These are phyloP conservation scores for Fusarium siculi DNA, from an alignment of 2,329 filamentous ascomycete species.

Conservation along the genomic window DNA sequence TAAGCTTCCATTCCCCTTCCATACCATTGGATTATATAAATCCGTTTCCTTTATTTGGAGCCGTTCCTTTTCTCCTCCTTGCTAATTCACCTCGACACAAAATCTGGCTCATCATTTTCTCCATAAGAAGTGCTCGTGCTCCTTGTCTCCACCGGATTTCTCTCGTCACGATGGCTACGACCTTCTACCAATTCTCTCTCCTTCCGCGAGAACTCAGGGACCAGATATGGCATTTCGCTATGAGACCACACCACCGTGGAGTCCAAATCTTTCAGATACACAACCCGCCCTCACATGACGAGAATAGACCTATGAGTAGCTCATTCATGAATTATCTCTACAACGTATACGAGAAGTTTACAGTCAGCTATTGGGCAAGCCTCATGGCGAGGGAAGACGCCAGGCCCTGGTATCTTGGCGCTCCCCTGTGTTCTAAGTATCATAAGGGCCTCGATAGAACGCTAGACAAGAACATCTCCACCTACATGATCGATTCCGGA, in stretches of 20 bases:
- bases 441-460: too few relatives aligned
- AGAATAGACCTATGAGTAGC: neutral
- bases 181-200: neutral
- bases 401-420: neutral
- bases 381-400: too few relatives aligned
- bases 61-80: neutral
- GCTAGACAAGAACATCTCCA: neutral
- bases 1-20: too few relatives aligned
- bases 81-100: neutral
- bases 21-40: neutral
- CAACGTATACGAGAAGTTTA: too few relatives aligned
- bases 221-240: neutral
- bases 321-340: neutral
- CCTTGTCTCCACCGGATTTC: neutral
- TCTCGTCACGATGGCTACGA: neutral
- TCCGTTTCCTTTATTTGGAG: too few relatives aligned
- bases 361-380: too few relatives aligned
- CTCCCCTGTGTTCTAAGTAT: neutral
- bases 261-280: neutral
- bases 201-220: neutral
- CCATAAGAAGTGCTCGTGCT: neutral
- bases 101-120: neutral
- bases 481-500: neutral
- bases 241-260: neutral
- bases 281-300: too few relatives aligned